Evolutionary conservation across 2,329 filamentous ascomycete genomes (phyloP).

Genomic region (Claviceps pazoutovae): DNA sequence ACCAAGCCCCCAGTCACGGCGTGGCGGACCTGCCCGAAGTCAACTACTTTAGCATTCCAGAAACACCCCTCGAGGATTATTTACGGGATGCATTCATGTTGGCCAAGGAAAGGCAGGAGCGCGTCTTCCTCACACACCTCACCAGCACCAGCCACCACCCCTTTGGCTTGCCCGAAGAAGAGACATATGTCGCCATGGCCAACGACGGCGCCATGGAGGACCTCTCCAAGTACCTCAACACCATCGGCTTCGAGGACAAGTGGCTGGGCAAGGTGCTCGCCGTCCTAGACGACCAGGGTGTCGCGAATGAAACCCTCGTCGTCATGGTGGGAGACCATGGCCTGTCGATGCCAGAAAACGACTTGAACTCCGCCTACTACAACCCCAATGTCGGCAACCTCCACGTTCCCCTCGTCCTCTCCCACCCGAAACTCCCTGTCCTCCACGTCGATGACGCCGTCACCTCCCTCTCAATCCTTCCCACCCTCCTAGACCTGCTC

Average conservation of each 20-base stretch:
- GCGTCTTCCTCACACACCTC: constrained; percentile 21
- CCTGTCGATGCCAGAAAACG: constrained; percentile 19
- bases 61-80: constrained; percentile 18
- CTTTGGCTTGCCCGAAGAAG: constrained; percentile 16
- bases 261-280: constrained; percentile 20
- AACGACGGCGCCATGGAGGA: constrained; percentile 13
- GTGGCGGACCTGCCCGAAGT: constrained; percentile 15
- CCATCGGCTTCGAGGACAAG: constrained; percentile 18
- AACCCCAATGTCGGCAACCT: constrained; percentile 20
- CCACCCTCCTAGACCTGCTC: constrained; percentile 21
- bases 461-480: constrained; percentile 20
- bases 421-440: constrained; percentile 19
- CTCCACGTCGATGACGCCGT: constrained; percentile 18
- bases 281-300: constrained; percentile 17
- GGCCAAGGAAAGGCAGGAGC: constrained; percentile 16
- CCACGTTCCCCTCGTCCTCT: constrained; percentile 19
- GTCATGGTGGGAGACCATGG: constrained; percentile 21
- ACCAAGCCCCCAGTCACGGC: constrained; percentile 14
- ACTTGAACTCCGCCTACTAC: constrained; percentile 17
- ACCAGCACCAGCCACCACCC: constrained; percentile 23
- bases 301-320: constrained; percentile 20
- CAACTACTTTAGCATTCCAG: constrained; percentile 21
- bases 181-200: constrained; percentile 15
- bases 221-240: constrained; percentile 21
- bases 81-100: constrained; percentile 18